Evolutionary conservation across 192 early-diverging fungal genomes (phyloP).

Genomic region (Coemansia biformis): DNA sequence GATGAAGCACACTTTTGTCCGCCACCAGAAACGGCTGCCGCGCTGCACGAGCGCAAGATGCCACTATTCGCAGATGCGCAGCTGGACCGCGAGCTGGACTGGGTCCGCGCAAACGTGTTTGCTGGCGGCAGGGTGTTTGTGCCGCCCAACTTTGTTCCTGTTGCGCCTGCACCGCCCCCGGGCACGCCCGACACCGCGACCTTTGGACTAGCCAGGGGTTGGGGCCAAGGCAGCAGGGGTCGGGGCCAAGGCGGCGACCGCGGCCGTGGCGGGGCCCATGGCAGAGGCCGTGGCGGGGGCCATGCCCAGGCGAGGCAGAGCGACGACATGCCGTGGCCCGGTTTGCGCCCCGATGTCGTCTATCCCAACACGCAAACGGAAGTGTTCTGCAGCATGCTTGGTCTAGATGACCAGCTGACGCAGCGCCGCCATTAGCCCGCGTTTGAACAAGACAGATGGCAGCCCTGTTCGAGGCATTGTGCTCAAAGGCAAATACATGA

Average conservation of each 20-base stretch:
- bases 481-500: no score
- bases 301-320: neutral
- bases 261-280: slow-evolving; percentile 6
- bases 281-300: slow-evolving; percentile 2
- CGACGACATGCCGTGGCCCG: slow-evolving; percentile 7
- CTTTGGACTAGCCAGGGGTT: slow-evolving; percentile 27
- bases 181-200: slow-evolving; percentile 34
- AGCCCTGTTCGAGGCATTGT: no score
- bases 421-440: slow-evolving; percentile 9
- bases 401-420: slow-evolving; percentile 51
- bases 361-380: slow-evolving; percentile 84
- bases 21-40: slow-evolving; percentile 30
- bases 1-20: slow-evolving; percentile 52
- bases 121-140: slow-evolving; percentile 53
- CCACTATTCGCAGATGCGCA: slow-evolving; percentile 36
- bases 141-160: slow-evolving; percentile 74
- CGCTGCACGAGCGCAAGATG: slow-evolving; percentile 25
- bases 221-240: slow-evolving; percentile 1
- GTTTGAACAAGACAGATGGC: no score
- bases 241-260: slow-evolving; percentile 1
- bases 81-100: slow-evolving; percentile 58
- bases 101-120: slow-evolving; percentile 62
- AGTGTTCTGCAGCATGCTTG: slow-evolving; percentile 64
- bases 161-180: slow-evolving; percentile 55
- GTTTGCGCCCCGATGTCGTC: slow-evolving; percentile 24